Percentiles rank a stretch among this genome's conserved stretches.
These are phyloP conservation scores for Dalbergia cultrata DNA, from an alignment of 306 rosid genomes.

Conservation along the genomic window DNA sequence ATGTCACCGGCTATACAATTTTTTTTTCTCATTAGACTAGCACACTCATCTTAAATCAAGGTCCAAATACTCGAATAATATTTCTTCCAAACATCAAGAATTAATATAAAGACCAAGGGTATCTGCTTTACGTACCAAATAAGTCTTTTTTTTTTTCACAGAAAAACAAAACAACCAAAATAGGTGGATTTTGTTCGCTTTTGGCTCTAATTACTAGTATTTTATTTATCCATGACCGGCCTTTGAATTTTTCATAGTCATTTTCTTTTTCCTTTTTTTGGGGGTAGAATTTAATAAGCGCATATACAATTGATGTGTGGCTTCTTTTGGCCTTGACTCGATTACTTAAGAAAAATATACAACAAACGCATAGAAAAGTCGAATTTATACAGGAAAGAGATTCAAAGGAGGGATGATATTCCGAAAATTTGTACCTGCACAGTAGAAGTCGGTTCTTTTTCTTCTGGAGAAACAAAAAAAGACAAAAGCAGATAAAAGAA, in stretches of 20 bases:
- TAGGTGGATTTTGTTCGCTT: too few species aligned
- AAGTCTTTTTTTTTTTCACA: neutral
- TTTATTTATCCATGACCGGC: neutral
- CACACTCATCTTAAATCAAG: conserved; percentile 56
- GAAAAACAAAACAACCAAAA: neutral
- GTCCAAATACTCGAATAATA: conserved; percentile 32
- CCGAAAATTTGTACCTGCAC: conserved; percentile 7
- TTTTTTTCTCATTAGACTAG: conserved; percentile 24
- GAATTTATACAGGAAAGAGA: neutral
- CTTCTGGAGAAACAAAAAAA: neutral
- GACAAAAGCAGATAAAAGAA: neutral
- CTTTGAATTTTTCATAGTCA: neutral
- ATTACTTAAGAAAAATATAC: neutral
- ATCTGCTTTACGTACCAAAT: conserved; percentile 48
- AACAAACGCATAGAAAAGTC: neutral
- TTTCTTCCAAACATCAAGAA: conserved; percentile 5
- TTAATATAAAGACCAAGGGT: conserved; percentile 4
- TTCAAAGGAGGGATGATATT: conserved; percentile 12
- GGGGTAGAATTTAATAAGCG: neutral
- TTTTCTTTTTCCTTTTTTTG: too few species aligned
- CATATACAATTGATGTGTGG: neutral
- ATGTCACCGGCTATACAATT: conserved; percentile 43
- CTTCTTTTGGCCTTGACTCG: neutral
- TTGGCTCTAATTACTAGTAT: neutral
- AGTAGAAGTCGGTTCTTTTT: conserved; percentile 28